Evolutionary conservation across 257 asterid genomes (phyloP).

Genomic region (Fraxinus excelsior): DNA sequence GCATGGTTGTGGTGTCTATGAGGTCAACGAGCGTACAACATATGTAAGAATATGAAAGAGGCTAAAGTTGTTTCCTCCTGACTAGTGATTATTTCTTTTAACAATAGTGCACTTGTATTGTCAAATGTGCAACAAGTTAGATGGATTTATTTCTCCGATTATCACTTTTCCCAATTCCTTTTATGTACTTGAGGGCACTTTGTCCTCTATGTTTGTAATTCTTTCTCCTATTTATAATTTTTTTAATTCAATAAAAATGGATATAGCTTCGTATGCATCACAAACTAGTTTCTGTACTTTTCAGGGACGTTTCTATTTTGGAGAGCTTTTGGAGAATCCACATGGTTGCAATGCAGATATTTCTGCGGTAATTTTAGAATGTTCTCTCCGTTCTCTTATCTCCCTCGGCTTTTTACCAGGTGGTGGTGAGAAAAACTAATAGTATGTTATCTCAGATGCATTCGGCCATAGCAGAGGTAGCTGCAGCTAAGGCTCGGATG

Average conservation of each 20-base stretch:
- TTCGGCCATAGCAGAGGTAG: slow-evolving; percentile 96
- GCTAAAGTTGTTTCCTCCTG: slow-evolving; percentile 19
- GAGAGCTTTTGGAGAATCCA: slow-evolving; percentile 62
- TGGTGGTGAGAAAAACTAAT: slow-evolving; percentile 28
- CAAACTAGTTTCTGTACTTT: slow-evolving; percentile 6
- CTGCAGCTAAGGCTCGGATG: slow-evolving; percentile 99
- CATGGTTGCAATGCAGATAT: slow-evolving; percentile 81
- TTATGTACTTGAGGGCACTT: not conserved
- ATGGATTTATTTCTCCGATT: not conserved
- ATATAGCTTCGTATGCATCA: not conserved
- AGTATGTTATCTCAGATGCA: slow-evolving; percentile 73
- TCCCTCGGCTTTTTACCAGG: slow-evolving; percentile 20
- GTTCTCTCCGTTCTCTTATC: slow-evolving; percentile 20
- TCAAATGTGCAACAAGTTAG: slow-evolving; percentile 11
- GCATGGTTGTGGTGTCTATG: slow-evolving; percentile 98
- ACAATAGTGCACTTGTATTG: not conserved
- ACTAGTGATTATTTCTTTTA: slow-evolving; percentile 18
- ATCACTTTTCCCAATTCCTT: not conserved
- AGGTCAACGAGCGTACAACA: slow-evolving; percentile 76
- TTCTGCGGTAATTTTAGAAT: slow-evolving; percentile 62
- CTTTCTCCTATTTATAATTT: not conserved
- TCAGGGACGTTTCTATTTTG: slow-evolving; percentile 98
- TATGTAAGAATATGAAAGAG: slow-evolving; percentile 52
- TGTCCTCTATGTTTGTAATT: not conserved
- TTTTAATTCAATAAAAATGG: not conserved